Base-by-base conservation (phyloP, 2,329 filamentous ascomycete species). In the Fonsecaea multimorphosa region DNA sequence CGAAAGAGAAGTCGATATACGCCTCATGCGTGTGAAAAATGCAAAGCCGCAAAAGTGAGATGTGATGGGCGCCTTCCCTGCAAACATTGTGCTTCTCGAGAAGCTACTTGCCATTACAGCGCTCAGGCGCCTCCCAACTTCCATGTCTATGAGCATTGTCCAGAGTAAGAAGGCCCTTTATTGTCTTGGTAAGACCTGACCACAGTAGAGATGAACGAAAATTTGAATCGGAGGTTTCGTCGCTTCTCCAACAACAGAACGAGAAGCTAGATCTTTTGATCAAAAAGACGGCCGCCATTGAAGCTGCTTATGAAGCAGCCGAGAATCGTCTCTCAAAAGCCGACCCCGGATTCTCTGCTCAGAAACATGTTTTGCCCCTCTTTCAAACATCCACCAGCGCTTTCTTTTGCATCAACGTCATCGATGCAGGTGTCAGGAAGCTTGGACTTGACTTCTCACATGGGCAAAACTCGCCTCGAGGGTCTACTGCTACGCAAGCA, bases 1-100 rank as follows among this genome's bases (percentile, higher is more conserved):
- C 58, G 58, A 32, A 63, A 63, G 55, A 52, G 61, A 32, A 63
- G 55, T 63, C 61, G 61, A 29, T 63, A 63, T 19, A 63, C 61
- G 7, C 61, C 54, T n/a, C 61, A 63, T 53, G 61, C 61, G n/a
- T 63, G 61, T 34, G 44, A 63, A 36, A 44, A 55, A 12, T 63
- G 61, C 34, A 55, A 63, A 38, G 54, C 38, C 51, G 61, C 61
- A 5, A 63, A 63, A 46, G 61, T 63, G 8, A 44, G 61, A 14
- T 63, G 61, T 32, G 61, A 63, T 32, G 61, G 61, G 7, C 54
- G 61, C n/a, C 55, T 63, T 3, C 61, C 61, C 16, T 63, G 61
- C n/a, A 29, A 55, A 24, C 44, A 63, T 36, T 63, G 61, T 29
- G 54, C 61, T n/a, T 36, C 55, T n/a, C 61, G 61, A 22, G 61